A percentile compares a stretch with the other conserved stretches of the same genome.
Evolutionary conservation across 2,329 filamentous ascomycete species (phyloP).

Genomic region (Chrysoporthe austroafricana): DNA sequence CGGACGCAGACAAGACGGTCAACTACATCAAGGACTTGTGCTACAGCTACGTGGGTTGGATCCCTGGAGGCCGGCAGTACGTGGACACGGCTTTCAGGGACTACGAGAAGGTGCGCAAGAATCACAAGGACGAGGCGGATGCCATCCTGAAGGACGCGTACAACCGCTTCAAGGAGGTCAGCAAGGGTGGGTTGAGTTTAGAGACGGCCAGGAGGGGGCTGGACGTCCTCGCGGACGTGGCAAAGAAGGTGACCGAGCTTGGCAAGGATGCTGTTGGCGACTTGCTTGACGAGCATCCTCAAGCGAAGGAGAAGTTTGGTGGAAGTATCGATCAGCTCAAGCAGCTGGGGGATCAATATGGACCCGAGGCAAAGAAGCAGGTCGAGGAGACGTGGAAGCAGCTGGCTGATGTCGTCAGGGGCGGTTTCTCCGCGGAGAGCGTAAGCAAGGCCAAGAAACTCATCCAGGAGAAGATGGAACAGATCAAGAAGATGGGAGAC

Average conservation of each 20-base stretch:
- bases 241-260: constrained; percentile 62
- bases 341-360: constrained; percentile 69
- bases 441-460: constrained; percentile 62
- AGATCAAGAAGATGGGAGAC: constrained; percentile 69
- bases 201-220: constrained; percentile 65
- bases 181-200: constrained; percentile 62
- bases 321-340: constrained; percentile 71
- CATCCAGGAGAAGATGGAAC: constrained; percentile 70
- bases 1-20: constrained; percentile 69
- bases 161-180: constrained; percentile 64
- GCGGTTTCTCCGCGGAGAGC: constrained; percentile 59
- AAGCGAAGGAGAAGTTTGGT: constrained; percentile 73
- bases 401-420: constrained; percentile 64
- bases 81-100: constrained; percentile 73
- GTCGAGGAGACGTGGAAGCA: constrained; percentile 73
- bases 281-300: constrained; percentile 73
- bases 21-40: constrained; percentile 67
- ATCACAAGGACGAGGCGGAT: constrained; percentile 72
- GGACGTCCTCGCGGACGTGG: constrained; percentile 64
- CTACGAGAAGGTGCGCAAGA: constrained; percentile 67
- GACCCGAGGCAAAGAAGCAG: constrained; percentile 77
- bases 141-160: constrained; percentile 70
- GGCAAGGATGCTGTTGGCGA: constrained; percentile 66
- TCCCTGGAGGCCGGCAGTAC: constrained; percentile 71
- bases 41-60: constrained; percentile 70